Evolutionary conservation across 1,284 basidiomycete species (phyloP).

Genomic region (Farysia itapuensis): DNA sequence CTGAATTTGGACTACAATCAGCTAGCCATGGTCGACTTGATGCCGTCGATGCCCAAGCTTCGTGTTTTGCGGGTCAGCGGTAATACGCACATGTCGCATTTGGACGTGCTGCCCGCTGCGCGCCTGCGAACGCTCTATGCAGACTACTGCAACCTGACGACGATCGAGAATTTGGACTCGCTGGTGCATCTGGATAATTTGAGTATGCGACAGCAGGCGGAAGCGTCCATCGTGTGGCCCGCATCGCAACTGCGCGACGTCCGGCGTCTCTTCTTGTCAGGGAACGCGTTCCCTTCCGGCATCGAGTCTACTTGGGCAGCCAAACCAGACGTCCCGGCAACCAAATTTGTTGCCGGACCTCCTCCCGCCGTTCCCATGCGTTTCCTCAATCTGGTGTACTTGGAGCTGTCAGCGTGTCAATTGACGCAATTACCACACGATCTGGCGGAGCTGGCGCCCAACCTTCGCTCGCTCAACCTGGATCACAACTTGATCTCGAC

Average conservation of each 20-base stretch:
- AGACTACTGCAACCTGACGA: slow-evolving; percentile 77
- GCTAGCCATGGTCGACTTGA: slow-evolving; percentile 65
- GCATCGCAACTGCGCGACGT: slow-evolving; percentile 80
- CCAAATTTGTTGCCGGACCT: background rate
- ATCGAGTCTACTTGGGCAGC: slow-evolving; percentile 1
- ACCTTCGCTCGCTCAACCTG: slow-evolving; percentile 81
- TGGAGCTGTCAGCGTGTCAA: slow-evolving; percentile 89
- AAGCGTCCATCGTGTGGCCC: slow-evolving; percentile 67
- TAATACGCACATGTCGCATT: slow-evolving; percentile 70
- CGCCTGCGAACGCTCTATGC: slow-evolving; percentile 86
- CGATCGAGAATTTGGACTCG: slow-evolving; percentile 63
- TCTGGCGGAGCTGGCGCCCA: slow-evolving; percentile 73
- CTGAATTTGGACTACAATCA: slow-evolving; percentile 80
- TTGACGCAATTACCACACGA: slow-evolving; percentile 73
- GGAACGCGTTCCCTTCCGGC: slow-evolving; percentile 64
- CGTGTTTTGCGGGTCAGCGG: slow-evolving; percentile 83
- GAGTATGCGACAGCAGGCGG: slow-evolving; percentile 79
- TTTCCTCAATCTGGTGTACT: slow-evolving; percentile 85
- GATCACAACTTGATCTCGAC: slow-evolving; percentile 54
- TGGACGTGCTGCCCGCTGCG: slow-evolving; percentile 72
- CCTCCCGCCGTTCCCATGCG: background rate
- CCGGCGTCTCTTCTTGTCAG: slow-evolving; percentile 89
- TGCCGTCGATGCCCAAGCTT: slow-evolving; percentile 39
- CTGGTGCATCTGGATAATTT: slow-evolving; percentile 81
- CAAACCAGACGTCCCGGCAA: background rate